These are phyloP conservation scores for Argentina anserina DNA, from an alignment of 306 rosid species.

Conservation along the genomic window DNA sequence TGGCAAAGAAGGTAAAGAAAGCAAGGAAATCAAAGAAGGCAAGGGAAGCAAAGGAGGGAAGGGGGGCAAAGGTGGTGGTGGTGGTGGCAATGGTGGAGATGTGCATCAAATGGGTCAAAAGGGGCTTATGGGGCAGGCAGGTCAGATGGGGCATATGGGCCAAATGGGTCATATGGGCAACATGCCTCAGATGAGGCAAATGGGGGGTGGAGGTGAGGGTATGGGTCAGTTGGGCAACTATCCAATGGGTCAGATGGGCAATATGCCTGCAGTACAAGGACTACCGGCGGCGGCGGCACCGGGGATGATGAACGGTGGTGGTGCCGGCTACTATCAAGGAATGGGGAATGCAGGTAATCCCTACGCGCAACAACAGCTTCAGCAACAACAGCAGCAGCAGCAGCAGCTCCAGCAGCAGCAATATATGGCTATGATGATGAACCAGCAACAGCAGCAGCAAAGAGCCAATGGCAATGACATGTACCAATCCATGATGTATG, in stretches of 20 bases:
- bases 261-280: slow-evolving; percentile 74
- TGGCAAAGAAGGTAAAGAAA: neutral
- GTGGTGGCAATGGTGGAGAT: slow-evolving; percentile 15
- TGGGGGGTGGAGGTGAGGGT: neutral
- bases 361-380: slow-evolving; percentile 34
- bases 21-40: slow-evolving; percentile 8
- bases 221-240: slow-evolving; percentile 41
- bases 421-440: slow-evolving; percentile 89
- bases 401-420: slow-evolving; percentile 40
- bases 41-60: slow-evolving; percentile 4
- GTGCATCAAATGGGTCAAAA: slow-evolving; percentile 3
- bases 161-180: slow-evolving; percentile 18
- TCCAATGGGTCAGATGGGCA: slow-evolving; percentile 45
- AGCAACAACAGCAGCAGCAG: slow-evolving; percentile 29
- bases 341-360: slow-evolving; percentile 43
- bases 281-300: slow-evolving; percentile 61
- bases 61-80: slow-evolving; percentile 24
- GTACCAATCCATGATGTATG: slow-evolving; percentile 79
- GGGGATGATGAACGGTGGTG: slow-evolving; percentile 41
- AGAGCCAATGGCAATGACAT: slow-evolving; percentile 43
- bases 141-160: slow-evolving; percentile 12
- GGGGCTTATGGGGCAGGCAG: slow-evolving; percentile 6
- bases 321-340: slow-evolving; percentile 54
- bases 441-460: slow-evolving; percentile 48
- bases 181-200: slow-evolving; percentile 23